phyloP scores from a whole-genome alignment of 2,329 filamentous ascomycete species.

The Fusarium aywerte region DNA sequence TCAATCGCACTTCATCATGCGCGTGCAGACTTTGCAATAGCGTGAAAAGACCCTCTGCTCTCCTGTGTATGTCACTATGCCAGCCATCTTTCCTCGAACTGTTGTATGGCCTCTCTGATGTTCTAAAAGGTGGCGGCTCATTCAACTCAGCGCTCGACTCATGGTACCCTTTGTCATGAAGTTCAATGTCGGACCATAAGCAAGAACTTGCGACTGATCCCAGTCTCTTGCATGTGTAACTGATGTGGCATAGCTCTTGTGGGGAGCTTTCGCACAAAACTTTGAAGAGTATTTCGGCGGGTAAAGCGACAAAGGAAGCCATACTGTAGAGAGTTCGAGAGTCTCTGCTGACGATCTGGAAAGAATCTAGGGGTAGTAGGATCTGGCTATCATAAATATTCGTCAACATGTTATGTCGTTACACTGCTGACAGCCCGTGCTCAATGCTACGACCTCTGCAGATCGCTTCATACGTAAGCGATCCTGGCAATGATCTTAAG shows the following conservation, averaged over 20 bases:
- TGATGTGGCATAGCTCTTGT: slow-evolving; percentile 10
- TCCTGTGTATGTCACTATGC: not conserved
- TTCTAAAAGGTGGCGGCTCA: slow-evolving; percentile 1
- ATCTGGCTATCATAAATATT: not conserved
- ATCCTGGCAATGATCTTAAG: too few relatives aligned
- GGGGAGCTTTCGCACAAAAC: not conserved
- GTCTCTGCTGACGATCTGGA: not conserved
- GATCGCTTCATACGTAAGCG: not conserved
- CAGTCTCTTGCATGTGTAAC: slow-evolving; percentile 5
- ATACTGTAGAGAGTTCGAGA: not conserved
- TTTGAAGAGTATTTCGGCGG: slow-evolving; percentile 4
- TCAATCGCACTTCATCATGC: not conserved
- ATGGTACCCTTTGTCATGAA: slow-evolving; percentile 28
- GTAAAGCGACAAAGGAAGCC: not conserved
- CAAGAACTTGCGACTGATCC: not conserved
- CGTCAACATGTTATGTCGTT: not conserved
- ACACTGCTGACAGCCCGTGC: not conserved
- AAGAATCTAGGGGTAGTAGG: accelerated
- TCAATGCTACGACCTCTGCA: not conserved
- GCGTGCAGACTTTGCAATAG: not conserved
- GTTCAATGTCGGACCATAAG: slow-evolving; percentile 28
- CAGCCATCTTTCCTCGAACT: not conserved
- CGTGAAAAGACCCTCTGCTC: not conserved
- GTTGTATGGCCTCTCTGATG: not conserved
- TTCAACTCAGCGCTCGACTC: slow-evolving; percentile 20